Evolutionary conservation across 179 eudicot species (phyloP), one percentile per base, ranked within the genome.

Genomic region (Dionaea muscipula): DNA sequence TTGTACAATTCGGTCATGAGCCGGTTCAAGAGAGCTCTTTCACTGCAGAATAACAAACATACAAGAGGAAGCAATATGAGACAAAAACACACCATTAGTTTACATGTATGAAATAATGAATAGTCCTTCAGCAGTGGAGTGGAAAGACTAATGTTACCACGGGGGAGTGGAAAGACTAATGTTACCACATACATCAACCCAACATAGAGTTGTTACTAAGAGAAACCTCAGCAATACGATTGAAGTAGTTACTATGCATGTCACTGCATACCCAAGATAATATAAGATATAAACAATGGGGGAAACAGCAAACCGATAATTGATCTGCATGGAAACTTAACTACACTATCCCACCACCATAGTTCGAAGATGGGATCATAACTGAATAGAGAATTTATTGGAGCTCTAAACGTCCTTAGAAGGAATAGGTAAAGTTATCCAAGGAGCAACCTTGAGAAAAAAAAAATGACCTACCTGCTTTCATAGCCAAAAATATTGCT

Each of bases 1-100:
- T 82, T 87, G 85, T 84, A 81, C 61, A 91, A 59, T 77, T 91
- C 95, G 35, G 61, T 66, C 93, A 91, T 75, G 71, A 91, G 69
- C 65, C 91, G 85, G 64, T 68, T 79, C 63, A 91, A 50, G 57
- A 91, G 72, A 53, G 95, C 95, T 63, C 95, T 77, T 71, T 91
- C 98, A 65, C 98, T 91, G 95, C 60, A 63, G 61, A 47, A 44
- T 33, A 24, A 20, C 39, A 17, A n/a, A 19, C 11, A 43, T 9
- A 18, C 5, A 43, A 17, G 11, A 17, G 21, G 19, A 18, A 8
- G 62, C 26, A 19, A 27, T 56, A 23, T 63, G 21, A 41, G 31
- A 20, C 45, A 33, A 31, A 25, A 4, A 47, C 36, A 58, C 14
- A 19, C 16, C 21, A 0, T 17, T 4, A 18, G n/a, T 17, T 18